Conservation (phyloP, 495 filamentous ascomycete species). For the Barbatosphaeria neglecta region DNA sequence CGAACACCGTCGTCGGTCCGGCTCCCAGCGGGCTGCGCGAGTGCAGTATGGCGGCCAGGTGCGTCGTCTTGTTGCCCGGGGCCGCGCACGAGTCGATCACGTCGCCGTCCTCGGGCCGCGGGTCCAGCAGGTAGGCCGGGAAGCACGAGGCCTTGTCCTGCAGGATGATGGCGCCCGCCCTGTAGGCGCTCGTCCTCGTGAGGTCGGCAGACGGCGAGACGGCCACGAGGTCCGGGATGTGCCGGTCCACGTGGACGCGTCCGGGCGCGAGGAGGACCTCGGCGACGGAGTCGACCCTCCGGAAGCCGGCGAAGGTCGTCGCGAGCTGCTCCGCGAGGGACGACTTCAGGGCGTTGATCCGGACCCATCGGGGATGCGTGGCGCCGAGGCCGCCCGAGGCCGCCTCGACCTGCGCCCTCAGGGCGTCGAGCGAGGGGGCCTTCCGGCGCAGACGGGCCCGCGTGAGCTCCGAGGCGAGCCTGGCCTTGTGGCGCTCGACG, state of each 20-base stretch:
- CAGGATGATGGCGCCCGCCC: conserved; percentile 64
- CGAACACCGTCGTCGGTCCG: conserved; percentile 34
- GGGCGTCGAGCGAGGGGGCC: conserved; percentile 48
- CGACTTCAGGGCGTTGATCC: conserved; percentile 70
- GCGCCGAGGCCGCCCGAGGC: conserved; percentile 11
- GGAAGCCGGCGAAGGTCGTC: conserved; percentile 53
- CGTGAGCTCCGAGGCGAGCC: conserved; percentile 70
- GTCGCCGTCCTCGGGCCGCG: conserved; percentile 47
- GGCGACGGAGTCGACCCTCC: conserved; percentile 34
- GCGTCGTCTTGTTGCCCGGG: conserved; percentile 95
- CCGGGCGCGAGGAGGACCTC: conserved; percentile 21
- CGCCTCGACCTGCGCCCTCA: conserved; percentile 46
- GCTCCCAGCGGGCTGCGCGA: conserved; percentile 4
- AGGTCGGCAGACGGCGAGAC: conserved; percentile 58
- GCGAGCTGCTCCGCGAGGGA: conserved; percentile 55
- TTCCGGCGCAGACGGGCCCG: conserved; percentile 62
- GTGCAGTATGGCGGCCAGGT: conserved; percentile 63
- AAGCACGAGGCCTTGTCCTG: conserved; percentile 98
- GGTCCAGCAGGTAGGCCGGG: conserved; percentile 72
- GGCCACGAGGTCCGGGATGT: conserved; percentile 76
- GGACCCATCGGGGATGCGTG: conserved; percentile 70
- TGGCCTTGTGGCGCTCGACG: conserved; percentile 68
- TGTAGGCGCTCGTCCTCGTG: conserved; percentile 58
- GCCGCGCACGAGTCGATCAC: conserved; percentile 85
- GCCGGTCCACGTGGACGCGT: conserved; percentile 49